Conservation (phyloP, 139 green algal genomes). For the Chlamydomonas schloesseri region DNA sequence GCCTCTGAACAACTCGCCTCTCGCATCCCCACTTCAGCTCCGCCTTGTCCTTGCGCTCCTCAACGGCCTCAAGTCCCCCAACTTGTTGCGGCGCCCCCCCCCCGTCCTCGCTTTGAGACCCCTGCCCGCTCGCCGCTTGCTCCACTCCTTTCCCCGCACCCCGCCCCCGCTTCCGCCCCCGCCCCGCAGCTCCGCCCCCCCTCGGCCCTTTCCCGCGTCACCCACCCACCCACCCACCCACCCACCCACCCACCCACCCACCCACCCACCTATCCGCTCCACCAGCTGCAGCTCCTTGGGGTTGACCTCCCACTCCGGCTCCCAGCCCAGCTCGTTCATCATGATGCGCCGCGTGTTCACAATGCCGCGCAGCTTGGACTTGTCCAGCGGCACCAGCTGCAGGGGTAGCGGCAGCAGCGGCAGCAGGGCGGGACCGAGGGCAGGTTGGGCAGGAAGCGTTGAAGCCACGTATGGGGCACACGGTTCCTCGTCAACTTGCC, state of each 20-base stretch:
- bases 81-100: no score
- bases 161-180: no score
- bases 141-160: no score
- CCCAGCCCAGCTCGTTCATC: conserved; percentile 71
- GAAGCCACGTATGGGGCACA: no score
- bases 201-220: not conserved
- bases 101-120: no score
- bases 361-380: conserved; percentile 71
- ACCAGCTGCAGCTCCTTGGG: conserved; percentile 80
- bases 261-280: conserved; percentile 72
- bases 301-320: conserved; percentile 91
- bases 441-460: not conserved
- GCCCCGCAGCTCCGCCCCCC: not conserved
- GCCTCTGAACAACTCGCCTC: no score
- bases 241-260: not conserved
- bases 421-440: not conserved
- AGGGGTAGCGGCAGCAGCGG: not conserved
- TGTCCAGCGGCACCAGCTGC: conserved; percentile 74
- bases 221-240: not conserved
- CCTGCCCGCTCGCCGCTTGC: no score
- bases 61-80: no score
- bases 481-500: no score
- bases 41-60: no score
- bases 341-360: conserved; percentile 63
- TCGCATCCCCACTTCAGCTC: no score